A percentile compares a stretch with the other conserved stretches of the same genome.
These are phyloP conservation scores for Carex scoparia DNA, from an alignment of 176 grass and related monocot genomes.

Conservation along the genomic window DNA sequence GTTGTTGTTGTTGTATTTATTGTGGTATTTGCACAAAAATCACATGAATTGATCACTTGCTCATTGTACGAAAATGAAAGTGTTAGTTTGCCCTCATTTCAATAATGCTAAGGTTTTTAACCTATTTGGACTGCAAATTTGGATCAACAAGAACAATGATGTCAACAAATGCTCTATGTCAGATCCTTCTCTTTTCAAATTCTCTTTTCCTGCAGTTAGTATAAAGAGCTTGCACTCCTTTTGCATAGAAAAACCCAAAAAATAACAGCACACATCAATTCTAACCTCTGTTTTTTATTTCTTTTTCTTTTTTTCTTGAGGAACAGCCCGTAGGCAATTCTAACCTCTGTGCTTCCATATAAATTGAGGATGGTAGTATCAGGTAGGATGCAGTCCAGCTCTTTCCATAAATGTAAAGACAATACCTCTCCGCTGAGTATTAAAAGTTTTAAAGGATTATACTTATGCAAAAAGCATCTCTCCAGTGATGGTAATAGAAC, in stretches of 20 bases:
- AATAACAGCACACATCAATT: background rate
- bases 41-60: background rate
- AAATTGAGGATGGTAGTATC: constrained; percentile 68
- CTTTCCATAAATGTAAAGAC: constrained; percentile 54
- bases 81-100: background rate
- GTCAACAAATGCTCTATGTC: background rate
- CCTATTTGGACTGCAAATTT: background rate
- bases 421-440: constrained; percentile 82
- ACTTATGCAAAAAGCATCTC: constrained; percentile 27
- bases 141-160: background rate
- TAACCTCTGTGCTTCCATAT: constrained; percentile 88
- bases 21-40: background rate
- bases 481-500: constrained; percentile 46
- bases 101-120: background rate
- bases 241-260: background rate
- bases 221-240: background rate
- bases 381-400: constrained; percentile 46
- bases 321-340: background rate
- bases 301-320: too few relatives aligned
- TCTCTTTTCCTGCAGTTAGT: background rate
- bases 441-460: constrained; percentile 56
- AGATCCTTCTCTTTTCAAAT: background rate
- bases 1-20: background rate
- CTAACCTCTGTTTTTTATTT: constrained; percentile 51
- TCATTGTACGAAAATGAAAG: background rate